Evolutionary conservation across 805 yeast species (phyloP).

Genomic region (Isabelozyma rhagii): DNA sequence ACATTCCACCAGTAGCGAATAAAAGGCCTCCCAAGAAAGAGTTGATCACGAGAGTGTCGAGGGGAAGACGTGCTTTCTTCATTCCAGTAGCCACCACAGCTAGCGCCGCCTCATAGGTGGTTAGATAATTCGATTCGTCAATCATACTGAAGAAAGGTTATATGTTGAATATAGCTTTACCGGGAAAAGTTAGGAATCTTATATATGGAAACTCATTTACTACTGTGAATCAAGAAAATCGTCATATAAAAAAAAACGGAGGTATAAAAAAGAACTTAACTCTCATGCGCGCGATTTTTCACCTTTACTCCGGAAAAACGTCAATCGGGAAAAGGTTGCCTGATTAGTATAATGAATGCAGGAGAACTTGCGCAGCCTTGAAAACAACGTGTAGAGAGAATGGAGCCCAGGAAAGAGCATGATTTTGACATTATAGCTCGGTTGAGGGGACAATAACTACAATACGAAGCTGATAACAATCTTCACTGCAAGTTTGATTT

Average conservation of each 20-base stretch:
- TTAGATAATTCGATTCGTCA: slow-evolving; percentile 46
- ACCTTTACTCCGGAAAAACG: not conserved
- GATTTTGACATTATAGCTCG: too few relatives aligned
- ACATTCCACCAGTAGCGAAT: slow-evolving; percentile 72
- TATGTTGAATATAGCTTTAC: not conserved
- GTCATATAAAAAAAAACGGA: not conserved
- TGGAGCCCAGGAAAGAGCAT: too few relatives aligned
- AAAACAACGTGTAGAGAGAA: too few relatives aligned
- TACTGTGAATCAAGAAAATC: too few relatives aligned
- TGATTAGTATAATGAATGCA: not conserved
- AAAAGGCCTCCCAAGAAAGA: slow-evolving; percentile 68
- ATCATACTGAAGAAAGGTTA: slow-evolving; percentile 8
- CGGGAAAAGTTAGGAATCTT: not conserved
- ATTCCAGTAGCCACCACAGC: slow-evolving; percentile 83
- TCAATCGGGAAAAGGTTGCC: not conserved
- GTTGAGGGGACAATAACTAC: too few relatives aligned
- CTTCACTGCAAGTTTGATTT: too few relatives aligned
- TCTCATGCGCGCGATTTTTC: not conserved
- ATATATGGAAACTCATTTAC: too few relatives aligned
- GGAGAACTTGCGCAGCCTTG: not conserved
- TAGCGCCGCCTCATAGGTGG: slow-evolving; percentile 78
- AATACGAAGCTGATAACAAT: too few relatives aligned
- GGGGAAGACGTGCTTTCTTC: slow-evolving; percentile 71
- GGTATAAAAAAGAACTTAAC: not conserved
- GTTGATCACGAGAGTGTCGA: slow-evolving; percentile 58